A percentile compares a stretch with the other conserved stretches of the same genome.
Evolutionary conservation across 78 protist genomes (phyloP).

Genomic region (Chrysochromulina tobinii): DNA sequence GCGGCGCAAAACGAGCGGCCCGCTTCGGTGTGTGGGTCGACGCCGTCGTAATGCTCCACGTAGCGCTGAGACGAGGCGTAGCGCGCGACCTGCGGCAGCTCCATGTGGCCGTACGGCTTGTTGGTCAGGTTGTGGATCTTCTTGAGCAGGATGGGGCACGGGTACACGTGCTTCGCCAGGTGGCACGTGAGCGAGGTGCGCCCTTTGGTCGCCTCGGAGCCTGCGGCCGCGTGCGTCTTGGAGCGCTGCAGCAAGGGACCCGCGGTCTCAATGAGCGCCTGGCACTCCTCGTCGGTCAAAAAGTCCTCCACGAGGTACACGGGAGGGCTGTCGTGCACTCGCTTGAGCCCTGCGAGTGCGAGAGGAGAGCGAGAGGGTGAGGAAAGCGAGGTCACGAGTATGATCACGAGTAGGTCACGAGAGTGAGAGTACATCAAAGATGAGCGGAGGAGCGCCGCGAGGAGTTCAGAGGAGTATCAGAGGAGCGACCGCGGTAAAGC

Average conservation of each 20-base stretch:
- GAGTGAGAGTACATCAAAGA: too few species aligned
- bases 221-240: conserved; percentile 19
- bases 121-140: background rate
- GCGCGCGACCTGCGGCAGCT: background rate
- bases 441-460: too few species aligned
- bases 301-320: background rate
- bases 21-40: conserved; percentile 21
- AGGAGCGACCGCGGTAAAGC: too few species aligned
- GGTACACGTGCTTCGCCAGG: background rate
- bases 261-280: background rate
- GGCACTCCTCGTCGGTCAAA: background rate
- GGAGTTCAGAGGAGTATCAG: too few species aligned
- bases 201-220: too few species aligned
- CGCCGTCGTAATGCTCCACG: conserved; percentile 21
- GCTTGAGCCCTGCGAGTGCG: background rate
- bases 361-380: too few species aligned
- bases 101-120: background rate
- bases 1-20: background rate
- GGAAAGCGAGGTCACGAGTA: too few species aligned
- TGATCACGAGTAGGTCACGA: too few species aligned
- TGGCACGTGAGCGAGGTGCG: background rate
- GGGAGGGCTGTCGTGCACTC: background rate
- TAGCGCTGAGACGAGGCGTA: background rate
- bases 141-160: too few species aligned
- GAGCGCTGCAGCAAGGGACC: background rate